phyloP scores from a whole-genome alignment of 192 early-diverging fungal species.

The Coemansia sp. region DNA sequence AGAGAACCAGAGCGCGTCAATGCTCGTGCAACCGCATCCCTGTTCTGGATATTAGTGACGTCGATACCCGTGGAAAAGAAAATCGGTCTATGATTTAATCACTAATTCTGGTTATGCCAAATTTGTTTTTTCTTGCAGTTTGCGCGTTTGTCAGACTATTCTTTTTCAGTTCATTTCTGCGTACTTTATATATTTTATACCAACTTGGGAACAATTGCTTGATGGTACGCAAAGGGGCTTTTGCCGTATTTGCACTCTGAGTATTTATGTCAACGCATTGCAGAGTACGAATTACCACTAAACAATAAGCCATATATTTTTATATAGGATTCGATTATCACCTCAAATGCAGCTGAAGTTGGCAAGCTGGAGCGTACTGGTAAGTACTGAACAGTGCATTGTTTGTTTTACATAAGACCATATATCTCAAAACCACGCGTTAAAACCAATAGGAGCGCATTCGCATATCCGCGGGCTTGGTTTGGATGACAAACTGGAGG shows the following conservation, averaged over 20 bases:
- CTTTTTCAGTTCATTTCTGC: slow-evolving; percentile 3
- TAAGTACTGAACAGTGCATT: slow-evolving; percentile 9
- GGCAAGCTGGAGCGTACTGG: slow-evolving; percentile 56
- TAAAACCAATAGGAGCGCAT: slow-evolving; percentile 74
- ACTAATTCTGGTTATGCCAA: not conserved
- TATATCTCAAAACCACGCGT: not conserved
- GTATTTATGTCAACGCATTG: not conserved
- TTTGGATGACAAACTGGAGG: slow-evolving; percentile 91
- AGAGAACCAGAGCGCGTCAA: no score
- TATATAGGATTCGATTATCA: slow-evolving; percentile 54
- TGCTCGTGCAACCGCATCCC: not conserved
- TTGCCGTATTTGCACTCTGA: not conserved
- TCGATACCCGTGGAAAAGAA: not conserved
- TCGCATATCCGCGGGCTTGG: slow-evolving; percentile 98
- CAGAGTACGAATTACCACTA: not conserved
- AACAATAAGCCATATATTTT: not conserved
- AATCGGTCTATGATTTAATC: not conserved
- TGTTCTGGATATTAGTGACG: not conserved
- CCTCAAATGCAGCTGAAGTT: slow-evolving; percentile 48
- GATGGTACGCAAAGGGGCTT: not conserved
- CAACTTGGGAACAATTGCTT: not conserved
- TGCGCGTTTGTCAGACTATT: not conserved
- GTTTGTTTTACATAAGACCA: not conserved
- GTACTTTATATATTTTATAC: slow-evolving; percentile 4
- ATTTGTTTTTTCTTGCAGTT: not conserved